Conservation (phyloP, 495 filamentous ascomycete genomes). For the Annulohypoxylon stygium region DNA sequence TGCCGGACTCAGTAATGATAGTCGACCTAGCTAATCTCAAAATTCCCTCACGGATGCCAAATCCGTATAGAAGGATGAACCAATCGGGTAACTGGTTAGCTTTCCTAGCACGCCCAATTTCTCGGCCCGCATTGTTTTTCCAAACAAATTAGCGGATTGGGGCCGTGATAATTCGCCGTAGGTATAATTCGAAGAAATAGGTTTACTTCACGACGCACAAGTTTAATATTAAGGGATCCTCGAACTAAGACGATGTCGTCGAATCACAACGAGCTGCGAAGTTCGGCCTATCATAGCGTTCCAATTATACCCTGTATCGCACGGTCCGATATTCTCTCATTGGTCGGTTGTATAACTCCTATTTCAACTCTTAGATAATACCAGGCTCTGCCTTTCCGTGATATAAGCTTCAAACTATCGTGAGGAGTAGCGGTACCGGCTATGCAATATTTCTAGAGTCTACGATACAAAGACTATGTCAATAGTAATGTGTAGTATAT, state of each 20-base stretch:
- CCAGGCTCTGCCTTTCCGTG: neutral
- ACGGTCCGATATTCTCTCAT: constrained; percentile 27
- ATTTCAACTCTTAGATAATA: constrained; percentile 15
- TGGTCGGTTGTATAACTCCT: constrained; percentile 32
- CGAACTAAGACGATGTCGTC: constrained; percentile 1
- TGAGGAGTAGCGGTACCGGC: neutral
- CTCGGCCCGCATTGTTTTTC: neutral
- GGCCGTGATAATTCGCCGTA: neutral
- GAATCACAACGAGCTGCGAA: constrained; percentile 18
- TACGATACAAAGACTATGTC: neutral
- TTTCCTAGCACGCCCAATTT: neutral
- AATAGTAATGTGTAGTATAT: neutral
- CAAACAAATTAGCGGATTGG: neutral
- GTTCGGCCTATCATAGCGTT: constrained; percentile 39
- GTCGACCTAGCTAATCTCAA: constrained; percentile 13
- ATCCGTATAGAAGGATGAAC: constrained; percentile 7
- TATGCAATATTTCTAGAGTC: neutral
- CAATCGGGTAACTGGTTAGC: constrained; percentile 8
- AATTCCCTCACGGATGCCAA: constrained; percentile 9
- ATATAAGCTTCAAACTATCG: neutral
- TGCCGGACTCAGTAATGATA: constrained; percentile 14
- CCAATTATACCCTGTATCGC: constrained; percentile 8
- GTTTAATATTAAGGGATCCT: neutral
- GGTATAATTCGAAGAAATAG: neutral
- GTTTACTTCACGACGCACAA: neutral